phyloP scores from a whole-genome alignment of 1,139 yeast genomes.

The Pichia sp. region DNA sequence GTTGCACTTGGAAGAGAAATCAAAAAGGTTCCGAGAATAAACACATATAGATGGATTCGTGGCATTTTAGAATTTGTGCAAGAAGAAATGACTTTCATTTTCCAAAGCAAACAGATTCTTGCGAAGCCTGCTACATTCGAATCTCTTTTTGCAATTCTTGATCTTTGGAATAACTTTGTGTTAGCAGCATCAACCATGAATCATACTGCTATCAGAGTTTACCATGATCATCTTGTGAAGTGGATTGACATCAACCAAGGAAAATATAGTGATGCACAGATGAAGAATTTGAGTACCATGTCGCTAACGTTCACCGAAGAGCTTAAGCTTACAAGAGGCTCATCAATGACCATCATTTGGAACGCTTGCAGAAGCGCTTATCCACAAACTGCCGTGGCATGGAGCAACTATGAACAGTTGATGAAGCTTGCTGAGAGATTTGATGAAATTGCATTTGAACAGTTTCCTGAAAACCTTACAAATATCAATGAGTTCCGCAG shows the following conservation, averaged over 20 bases:
- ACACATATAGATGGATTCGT: conserved; percentile 40
- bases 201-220: conserved; percentile 66
- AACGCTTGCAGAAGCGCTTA: conserved; percentile 49
- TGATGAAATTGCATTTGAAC: conserved; percentile 48
- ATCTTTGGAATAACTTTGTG: conserved; percentile 26
- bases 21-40: conserved; percentile 51
- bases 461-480: conserved; percentile 50
- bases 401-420: conserved; percentile 46
- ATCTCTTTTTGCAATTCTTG: conserved; percentile 19
- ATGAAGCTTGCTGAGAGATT: conserved; percentile 41
- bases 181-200: conserved; percentile 42
- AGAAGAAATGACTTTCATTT: background rate
- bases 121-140: conserved; percentile 7
- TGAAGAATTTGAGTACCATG: conserved; percentile 21
- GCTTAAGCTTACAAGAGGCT: conserved; percentile 51
- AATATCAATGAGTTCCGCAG: conserved; percentile 39
- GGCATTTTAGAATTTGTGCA: conserved; percentile 31
- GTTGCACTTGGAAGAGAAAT: conserved; percentile 47
- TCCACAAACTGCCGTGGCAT: conserved; percentile 48
- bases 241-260: conserved; percentile 38
- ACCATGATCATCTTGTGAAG: conserved; percentile 44
- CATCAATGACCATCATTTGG: conserved; percentile 67
- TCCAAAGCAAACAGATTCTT: background rate
- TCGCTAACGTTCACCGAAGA: conserved; percentile 40
- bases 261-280: conserved; percentile 6